These are phyloP conservation scores for Berkeleyomyces rouxiae DNA, from an alignment of 2,329 filamentous ascomycete species.

Conservation along the genomic window DNA sequence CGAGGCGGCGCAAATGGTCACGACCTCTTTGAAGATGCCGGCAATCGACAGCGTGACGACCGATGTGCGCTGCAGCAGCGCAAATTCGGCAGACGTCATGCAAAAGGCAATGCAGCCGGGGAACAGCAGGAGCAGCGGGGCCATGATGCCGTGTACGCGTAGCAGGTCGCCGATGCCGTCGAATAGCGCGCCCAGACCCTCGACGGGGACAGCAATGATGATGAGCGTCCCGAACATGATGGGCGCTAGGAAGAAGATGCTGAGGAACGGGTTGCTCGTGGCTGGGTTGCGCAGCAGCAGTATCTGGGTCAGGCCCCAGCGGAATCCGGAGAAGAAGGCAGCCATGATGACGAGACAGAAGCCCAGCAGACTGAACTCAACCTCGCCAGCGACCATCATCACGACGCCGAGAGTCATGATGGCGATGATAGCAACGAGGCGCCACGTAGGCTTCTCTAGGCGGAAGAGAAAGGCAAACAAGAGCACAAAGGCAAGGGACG, in stretches of 20 bases:
- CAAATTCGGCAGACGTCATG: conserved; percentile 95
- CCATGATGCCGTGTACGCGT: conserved; percentile 51
- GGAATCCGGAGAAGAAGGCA: conserved; percentile 88
- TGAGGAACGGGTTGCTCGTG: conserved; percentile 90
- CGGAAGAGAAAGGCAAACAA: conserved; percentile 89
- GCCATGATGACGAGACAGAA: conserved; percentile 88
- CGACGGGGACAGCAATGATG: conserved; percentile 66
- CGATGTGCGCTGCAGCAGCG: conserved; percentile 80
- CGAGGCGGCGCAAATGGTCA: conserved; percentile 81
- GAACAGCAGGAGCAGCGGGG: conserved; percentile 65
- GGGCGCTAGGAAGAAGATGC: conserved; percentile 92
- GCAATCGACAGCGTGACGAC: conserved; percentile 94
- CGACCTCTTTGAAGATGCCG: conserved; percentile 96
- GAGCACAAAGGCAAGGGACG: conserved; percentile 84
- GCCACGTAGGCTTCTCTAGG: conserved; percentile 73
- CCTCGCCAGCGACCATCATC: conserved; percentile 96
- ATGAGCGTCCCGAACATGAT: conserved; percentile 84
- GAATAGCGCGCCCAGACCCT: conserved; percentile 54
- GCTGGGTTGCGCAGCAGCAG: conserved; percentile 84
- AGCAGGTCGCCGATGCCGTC: conserved; percentile 48
- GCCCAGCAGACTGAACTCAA: conserved; percentile 70
- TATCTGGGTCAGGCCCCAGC: conserved; percentile 97
- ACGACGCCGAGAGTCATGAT: conserved; percentile 87
- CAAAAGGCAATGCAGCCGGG: conserved; percentile 82
- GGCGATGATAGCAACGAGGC: conserved; percentile 70